A percentile compares a stretch with the other conserved stretches of the same genome.
phyloP scores from a whole-genome alignment of 2,329 filamentous ascomycete genomes.

The Lasiodiplodia theobromae region DNA sequence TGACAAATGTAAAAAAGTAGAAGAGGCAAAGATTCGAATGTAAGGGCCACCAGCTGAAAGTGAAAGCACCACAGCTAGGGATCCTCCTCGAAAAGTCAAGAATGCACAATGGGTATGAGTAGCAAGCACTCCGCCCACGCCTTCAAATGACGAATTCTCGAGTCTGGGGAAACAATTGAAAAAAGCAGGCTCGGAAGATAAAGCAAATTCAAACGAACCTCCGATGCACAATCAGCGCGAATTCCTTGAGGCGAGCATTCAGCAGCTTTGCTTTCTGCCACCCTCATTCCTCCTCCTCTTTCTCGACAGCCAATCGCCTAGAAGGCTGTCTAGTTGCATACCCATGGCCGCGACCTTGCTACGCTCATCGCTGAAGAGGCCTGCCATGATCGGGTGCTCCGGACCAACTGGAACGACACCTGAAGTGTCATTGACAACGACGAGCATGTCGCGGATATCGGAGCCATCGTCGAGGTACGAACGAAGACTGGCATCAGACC shows the following conservation, averaged over 20 bases:
- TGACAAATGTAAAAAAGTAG: not conserved
- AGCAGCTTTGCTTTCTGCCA: constrained; percentile 5
- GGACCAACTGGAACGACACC: constrained; percentile 78
- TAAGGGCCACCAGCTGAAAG: not conserved
- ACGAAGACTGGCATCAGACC: constrained; percentile 86
- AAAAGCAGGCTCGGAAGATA: not conserved
- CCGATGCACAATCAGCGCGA: not conserved
- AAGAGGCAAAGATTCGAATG: not conserved
- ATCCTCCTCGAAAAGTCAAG: not conserved
- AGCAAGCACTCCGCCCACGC: constrained; percentile 22
- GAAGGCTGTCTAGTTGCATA: constrained; percentile 85
- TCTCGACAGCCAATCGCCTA: constrained; percentile 76
- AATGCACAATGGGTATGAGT: constrained; percentile 18
- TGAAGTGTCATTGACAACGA: constrained; percentile 91
- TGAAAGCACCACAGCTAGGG: not conserved
- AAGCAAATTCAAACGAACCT: constrained; percentile 15
- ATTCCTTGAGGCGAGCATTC: not conserved
- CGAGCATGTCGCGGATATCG: constrained; percentile 86
- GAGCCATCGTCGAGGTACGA: constrained; percentile 90
- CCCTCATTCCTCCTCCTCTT: constrained; percentile 41
- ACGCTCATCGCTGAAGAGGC: constrained; percentile 86
- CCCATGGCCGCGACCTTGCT: constrained; percentile 87
- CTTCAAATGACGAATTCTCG: constrained; percentile 3
- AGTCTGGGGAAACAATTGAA: not conserved
- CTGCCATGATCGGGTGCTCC: constrained; percentile 84